Conservation (phyloP, 495 filamentous ascomycete species). For the Penicillium daleae region DNA sequence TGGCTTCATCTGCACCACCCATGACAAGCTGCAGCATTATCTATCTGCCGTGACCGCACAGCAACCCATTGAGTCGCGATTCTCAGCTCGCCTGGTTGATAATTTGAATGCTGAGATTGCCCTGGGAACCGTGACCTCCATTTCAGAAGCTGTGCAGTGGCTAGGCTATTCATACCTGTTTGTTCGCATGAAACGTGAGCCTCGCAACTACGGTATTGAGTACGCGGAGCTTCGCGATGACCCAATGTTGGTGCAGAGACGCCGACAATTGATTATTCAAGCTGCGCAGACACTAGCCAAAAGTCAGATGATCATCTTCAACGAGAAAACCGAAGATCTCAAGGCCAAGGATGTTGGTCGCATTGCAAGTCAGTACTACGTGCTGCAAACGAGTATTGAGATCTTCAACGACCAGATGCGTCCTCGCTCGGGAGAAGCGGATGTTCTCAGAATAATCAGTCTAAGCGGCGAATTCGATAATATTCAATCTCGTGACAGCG, state of each 20-base stretch:
- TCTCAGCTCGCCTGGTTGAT: conserved; percentile 88
- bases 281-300: conserved; percentile 83
- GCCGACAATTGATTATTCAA: conserved; percentile 81
- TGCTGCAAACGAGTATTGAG: conserved; percentile 88
- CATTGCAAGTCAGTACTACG: conserved; percentile 97
- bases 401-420: conserved; percentile 95
- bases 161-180: conserved; percentile 97
- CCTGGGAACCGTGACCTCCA: conserved; percentile 91
- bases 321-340: conserved; percentile 88
- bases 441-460: conserved; percentile 92
- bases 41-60: conserved; percentile 91
- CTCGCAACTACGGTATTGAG: conserved; percentile 92
- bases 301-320: conserved; percentile 98
- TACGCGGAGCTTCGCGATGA: conserved; percentile 90
- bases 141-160: conserved; percentile 94
- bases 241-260: conserved; percentile 77
- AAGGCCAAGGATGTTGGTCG: conserved; percentile 91
- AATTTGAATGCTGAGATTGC: conserved; percentile 96
- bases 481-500: conserved; percentile 86
- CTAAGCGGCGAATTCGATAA: conserved; percentile 98
- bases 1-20: conserved; percentile 93
- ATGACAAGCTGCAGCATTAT: conserved; percentile 92
- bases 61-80: conserved; percentile 92
- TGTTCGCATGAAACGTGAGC: conserved; percentile 92
- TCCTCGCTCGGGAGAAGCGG: conserved; percentile 77